Conservation (phyloP, 2,329 filamentous ascomycete species). For the Pseudocercospora vitis region DNA sequence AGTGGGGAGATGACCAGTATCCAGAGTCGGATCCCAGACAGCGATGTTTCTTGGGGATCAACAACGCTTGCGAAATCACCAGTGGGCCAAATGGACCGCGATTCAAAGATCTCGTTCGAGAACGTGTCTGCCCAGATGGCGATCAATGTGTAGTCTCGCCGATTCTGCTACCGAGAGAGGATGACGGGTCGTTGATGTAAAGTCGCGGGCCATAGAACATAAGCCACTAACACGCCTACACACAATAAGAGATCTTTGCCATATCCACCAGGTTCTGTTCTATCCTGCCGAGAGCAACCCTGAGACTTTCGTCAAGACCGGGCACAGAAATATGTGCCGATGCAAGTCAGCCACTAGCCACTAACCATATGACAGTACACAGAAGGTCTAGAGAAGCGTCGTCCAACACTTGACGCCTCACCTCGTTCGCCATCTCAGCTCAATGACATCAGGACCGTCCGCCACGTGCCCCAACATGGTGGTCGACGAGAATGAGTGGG, state of each 20-base stretch:
- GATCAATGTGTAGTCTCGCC: slow-evolving; percentile 41
- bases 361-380: neutral
- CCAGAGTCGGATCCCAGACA: slow-evolving; percentile 53
- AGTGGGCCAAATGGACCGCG: slow-evolving; percentile 62
- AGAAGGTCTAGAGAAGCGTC: slow-evolving; percentile 9
- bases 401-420: slow-evolving; percentile 17
- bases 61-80: slow-evolving; percentile 48
- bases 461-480: slow-evolving; percentile 6
- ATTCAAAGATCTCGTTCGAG: slow-evolving; percentile 59
- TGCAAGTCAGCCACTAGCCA: neutral
- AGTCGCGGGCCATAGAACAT: neutral
- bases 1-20: slow-evolving; percentile 64
- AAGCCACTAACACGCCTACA: neutral
- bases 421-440: slow-evolving; percentile 1
- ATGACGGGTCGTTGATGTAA: slow-evolving; percentile 1
- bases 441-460: slow-evolving; percentile 1
- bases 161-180: slow-evolving; percentile 7
- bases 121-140: slow-evolving; percentile 57
- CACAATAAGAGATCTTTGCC: too few species aligned
- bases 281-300: too few species aligned
- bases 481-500: neutral
- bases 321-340: neutral
- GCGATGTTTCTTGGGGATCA: slow-evolving; percentile 44
- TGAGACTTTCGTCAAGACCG: neutral
- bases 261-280: too few species aligned